phyloP scores from a whole-genome alignment of 2,329 filamentous ascomycete genomes.

The Aspergillus flavus region DNA sequence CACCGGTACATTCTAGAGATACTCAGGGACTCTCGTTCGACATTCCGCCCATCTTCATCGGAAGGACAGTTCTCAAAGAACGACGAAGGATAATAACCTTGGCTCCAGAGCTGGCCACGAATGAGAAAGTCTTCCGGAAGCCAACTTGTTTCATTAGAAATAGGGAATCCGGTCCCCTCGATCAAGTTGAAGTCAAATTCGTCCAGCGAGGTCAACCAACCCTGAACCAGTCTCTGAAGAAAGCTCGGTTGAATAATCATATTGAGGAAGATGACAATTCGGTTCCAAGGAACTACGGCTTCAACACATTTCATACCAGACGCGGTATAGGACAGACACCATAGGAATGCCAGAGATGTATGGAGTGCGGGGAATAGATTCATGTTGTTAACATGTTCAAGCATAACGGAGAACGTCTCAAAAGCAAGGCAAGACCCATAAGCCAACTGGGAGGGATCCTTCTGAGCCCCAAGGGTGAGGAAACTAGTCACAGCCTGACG shows the following conservation, averaged over 20 bases:
- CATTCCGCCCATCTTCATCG: slow-evolving; percentile 58
- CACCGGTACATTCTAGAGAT: slow-evolving; percentile 55
- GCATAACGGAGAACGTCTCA: slow-evolving; percentile 46
- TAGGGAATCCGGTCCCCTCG: slow-evolving; percentile 46
- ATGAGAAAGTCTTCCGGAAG: slow-evolving; percentile 63
- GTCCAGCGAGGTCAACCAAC: slow-evolving; percentile 8
- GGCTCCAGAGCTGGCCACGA: slow-evolving; percentile 58
- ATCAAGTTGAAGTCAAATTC: slow-evolving; percentile 39
- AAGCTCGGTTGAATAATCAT: slow-evolving; percentile 44
- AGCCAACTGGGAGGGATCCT: slow-evolving; percentile 29
- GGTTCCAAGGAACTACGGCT: slow-evolving; percentile 53
- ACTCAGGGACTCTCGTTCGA: slow-evolving; percentile 54
- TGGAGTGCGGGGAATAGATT: slow-evolving; percentile 59
- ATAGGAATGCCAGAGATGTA: slow-evolving; percentile 57
- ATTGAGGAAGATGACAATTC: slow-evolving; percentile 57
- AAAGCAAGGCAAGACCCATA: slow-evolving; percentile 47
- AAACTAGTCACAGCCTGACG: slow-evolving; percentile 18
- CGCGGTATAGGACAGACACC: slow-evolving; percentile 42
- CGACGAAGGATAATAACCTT: slow-evolving; percentile 49
- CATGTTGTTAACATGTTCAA: slow-evolving; percentile 52
- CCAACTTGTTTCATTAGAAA: slow-evolving; percentile 46
- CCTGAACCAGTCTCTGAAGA: background rate
- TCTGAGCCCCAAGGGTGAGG: slow-evolving; percentile 17
- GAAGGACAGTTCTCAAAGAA: slow-evolving; percentile 55
- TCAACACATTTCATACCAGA: slow-evolving; percentile 44